Base-by-base conservation (phyloP, 2,329 filamentous ascomycete genomes). In the Pseudovirgaria hyperparasitica region DNA sequence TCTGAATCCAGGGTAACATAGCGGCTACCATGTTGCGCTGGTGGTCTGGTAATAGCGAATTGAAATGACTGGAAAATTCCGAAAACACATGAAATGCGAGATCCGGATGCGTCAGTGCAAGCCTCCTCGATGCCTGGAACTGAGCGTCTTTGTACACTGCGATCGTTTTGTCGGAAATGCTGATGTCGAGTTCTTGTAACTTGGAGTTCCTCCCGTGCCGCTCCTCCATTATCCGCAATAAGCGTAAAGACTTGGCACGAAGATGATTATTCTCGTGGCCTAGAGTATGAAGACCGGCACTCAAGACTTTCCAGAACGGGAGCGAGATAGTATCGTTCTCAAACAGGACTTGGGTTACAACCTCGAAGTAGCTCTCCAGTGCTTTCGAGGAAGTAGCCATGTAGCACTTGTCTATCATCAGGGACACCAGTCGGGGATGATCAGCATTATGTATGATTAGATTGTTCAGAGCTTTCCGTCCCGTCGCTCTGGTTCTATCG, bases 101-200 rank as follows among this genome's bases (percentile, higher is more conserved):
- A 38, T 93, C 85, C 0, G 81, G 72, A 48, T 98, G 82, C 37
- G 92, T 82, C 43, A 82, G 82, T 2, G 86, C 81, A 20, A 98
- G 67, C 12, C 86, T 70, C 43, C 87, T 85, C 0, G 90, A 96
- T 13, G 92, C 92, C 48, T 96, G 87, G 39, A 94, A 96, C 47
- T 98, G 90, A 0, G 92, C 90, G 23, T 92, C 65, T 57, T 98
- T 98, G 57, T 96, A 98, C 3, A 98, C 87, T 0, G 87, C 86
- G 39, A 92, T 92, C 0, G 92, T 98, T 57, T 94, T 96, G 57
- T 98, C 92, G 0, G 87, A 92, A 31, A 98, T 90, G 50, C 86
- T 94, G 43, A 98, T 96, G 45, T 98, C 90, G 32, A 94, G 92
- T 50, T 98, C 90, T 48, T 93, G 84, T 5, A 98, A 74, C 46